Conservation (phyloP, 106 monocot species). For the Dendrobium catenatum region DNA sequence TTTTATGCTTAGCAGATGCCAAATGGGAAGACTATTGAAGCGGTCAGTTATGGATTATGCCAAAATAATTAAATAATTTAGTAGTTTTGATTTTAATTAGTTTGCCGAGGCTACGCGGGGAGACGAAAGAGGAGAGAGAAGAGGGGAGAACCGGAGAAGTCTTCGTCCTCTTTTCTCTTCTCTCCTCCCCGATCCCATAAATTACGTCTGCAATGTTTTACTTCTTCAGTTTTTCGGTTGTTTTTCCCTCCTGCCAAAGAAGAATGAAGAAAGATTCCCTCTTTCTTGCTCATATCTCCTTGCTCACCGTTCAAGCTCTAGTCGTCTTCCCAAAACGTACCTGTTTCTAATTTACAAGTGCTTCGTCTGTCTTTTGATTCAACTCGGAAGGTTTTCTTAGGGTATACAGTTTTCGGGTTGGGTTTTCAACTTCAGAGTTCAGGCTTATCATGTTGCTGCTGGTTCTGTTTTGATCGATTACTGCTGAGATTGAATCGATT, state of each 20-base stretch:
- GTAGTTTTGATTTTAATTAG: too few species aligned
- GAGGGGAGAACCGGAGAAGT: not conserved
- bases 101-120: not conserved
- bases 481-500: not conserved
- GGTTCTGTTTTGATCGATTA: not conserved
- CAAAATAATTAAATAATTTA: too few species aligned
- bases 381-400: not conserved
- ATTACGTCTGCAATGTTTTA: constrained; percentile 1
- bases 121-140: not conserved
- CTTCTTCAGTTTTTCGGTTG: not conserved
- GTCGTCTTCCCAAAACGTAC: not conserved
- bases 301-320: not conserved
- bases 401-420: not conserved
- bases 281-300: not conserved
- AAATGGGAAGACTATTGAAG: too few species aligned
- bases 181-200: not conserved
- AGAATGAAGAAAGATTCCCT: not conserved
- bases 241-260: not conserved
- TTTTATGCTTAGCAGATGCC: too few species aligned
- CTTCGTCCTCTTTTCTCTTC: not conserved
- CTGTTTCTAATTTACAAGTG: not conserved
- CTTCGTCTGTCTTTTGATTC: not conserved
- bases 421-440: not conserved
- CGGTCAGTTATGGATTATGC: too few species aligned
- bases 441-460: not conserved